These are phyloP conservation scores for Suillus paluster DNA, from an alignment of 768 basidiomycete species.

Conservation along the genomic window DNA sequence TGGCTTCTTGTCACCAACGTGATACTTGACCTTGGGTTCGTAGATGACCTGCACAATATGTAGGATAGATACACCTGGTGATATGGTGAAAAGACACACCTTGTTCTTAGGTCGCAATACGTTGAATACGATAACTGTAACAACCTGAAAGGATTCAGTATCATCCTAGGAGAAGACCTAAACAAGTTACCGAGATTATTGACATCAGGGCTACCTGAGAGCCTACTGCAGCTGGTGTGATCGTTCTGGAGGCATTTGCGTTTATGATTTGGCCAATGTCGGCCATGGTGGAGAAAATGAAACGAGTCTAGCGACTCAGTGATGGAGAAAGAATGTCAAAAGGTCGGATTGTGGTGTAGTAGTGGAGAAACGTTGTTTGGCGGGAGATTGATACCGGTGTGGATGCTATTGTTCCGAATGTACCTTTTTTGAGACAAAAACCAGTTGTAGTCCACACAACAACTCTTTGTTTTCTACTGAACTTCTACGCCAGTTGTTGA, in stretches of 20 bases:
- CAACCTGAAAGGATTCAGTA: slow-evolving; percentile 45
- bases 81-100: slow-evolving; percentile 41
- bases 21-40: slow-evolving; percentile 94
- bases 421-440: slow-evolving; percentile 6
- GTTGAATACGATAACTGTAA: slow-evolving; percentile 80
- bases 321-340: slow-evolving; percentile 23
- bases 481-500: background rate
- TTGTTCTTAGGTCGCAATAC: slow-evolving; percentile 88
- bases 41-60: slow-evolving; percentile 68
- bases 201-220: slow-evolving; percentile 80
- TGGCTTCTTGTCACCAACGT: slow-evolving; percentile 74
- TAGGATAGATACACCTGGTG: slow-evolving; percentile 1
- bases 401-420: slow-evolving; percentile 15
- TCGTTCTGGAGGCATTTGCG: slow-evolving; percentile 53
- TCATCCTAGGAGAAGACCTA: background rate
- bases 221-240: slow-evolving; percentile 80
- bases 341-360: slow-evolving; percentile 15
- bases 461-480: background rate
- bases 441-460: too few relatives aligned
- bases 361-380: background rate
- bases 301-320: slow-evolving; percentile 22
- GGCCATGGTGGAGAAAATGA: slow-evolving; percentile 32
- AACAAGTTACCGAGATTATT: slow-evolving; percentile 63
- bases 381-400: slow-evolving; percentile 6
- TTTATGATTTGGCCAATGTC: slow-evolving; percentile 37